Base-by-base conservation (phyloP, 495 filamentous ascomycete species). In the Emericellopsis terricola region DNA sequence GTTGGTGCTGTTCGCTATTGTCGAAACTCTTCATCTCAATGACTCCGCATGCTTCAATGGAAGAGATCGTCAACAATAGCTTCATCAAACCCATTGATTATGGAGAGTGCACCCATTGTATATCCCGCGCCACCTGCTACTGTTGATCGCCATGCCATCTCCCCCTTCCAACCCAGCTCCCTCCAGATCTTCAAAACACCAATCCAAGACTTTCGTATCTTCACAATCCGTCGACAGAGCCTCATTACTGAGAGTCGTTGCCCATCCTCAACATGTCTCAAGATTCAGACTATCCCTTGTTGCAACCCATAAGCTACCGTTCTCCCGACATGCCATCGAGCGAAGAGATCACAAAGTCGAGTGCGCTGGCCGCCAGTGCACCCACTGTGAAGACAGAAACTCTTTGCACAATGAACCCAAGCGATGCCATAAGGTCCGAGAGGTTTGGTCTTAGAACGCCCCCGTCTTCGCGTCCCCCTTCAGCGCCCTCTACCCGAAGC, bases 191-290 rank as follows among this genome's bases (percentile, higher is more conserved):
- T 14, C 20, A 27, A 34, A n/a, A n/a, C n/a, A n/a, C n/a, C n/a
- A n/a, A n/a, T n/a, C n/a, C n/a, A n/a, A n/a, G n/a, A n/a, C n/a
- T 3, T 31, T 44, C 29, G 11, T 26, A 6, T 26, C 23, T 26
- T 26, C 11, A 11, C 6, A 6, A 26, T 6, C 6, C 6, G 11
- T 6, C 23, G 6, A 26, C 23, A 26, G 6, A 26, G 11, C 23
- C 6, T 26, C 23, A 26, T 26, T 11, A 26, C 11, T 26, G 6
- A 26, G 6, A 26, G 6, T 11, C 23, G 6, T 26, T 26, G 23
- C 6, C 23, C 23, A 26, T 6, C 23, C 6, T 26, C 23, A 11
- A 6, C 23, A 26, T 26, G 23, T 11, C 23, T 26, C 23, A 26
- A 11, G 23, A 26, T 26, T 11, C 11, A 6, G 23, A 26, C 6